Base-by-base conservation (phyloP, 495 filamentous ascomycete species). In the Penicillium flavigenum region DNA sequence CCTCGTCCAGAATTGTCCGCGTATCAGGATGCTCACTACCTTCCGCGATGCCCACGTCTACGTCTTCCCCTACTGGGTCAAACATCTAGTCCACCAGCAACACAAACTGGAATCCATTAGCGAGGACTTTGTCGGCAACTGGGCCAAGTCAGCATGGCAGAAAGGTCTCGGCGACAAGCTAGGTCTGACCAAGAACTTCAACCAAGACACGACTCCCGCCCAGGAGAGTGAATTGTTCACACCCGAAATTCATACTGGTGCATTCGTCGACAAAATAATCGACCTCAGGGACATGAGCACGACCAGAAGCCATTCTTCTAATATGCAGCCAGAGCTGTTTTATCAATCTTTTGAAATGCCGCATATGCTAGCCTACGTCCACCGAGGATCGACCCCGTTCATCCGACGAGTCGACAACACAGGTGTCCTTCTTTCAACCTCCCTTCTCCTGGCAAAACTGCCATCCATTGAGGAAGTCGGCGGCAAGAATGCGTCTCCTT, bases 71-170 rank as follows among this genome's bases (percentile, higher is more conserved):
- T 83, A 85, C 60, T 97, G 94, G 94, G 83, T 96, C 5, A 79
- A 91, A 59, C 84, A 91, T 16, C 84, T 96, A 63, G 81, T 92
- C 27, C 78, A 78, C 47, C 75, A 74, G 19, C 93, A 98, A 59
- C 86, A 90, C 16, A 84, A 77, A 22, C 80, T 98, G 39, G 87
- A 96, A 47, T 92, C 84, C 42, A 83, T 98, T 51, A 87, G 88
- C 51, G 93, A 98, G 72, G 94, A 98, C 62, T 81, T 97, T 12
- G 71, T 98, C 14, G 93, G 92, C 12, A 95, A 86, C 86, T 96
- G 92, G 92, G 90, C 91, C 9, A 98, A 98, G 67, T 81, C 91
- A 2, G 83, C 80, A 34, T 98, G 94, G 94, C 92, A 97, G 71
- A 76, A 82, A 19, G 88, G 90, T 0, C 75, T 97, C 0, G 84